Evolutionary conservation across 2,329 filamentous ascomycete species (phyloP).

Genomic region (Fusarium sp.): DNA sequence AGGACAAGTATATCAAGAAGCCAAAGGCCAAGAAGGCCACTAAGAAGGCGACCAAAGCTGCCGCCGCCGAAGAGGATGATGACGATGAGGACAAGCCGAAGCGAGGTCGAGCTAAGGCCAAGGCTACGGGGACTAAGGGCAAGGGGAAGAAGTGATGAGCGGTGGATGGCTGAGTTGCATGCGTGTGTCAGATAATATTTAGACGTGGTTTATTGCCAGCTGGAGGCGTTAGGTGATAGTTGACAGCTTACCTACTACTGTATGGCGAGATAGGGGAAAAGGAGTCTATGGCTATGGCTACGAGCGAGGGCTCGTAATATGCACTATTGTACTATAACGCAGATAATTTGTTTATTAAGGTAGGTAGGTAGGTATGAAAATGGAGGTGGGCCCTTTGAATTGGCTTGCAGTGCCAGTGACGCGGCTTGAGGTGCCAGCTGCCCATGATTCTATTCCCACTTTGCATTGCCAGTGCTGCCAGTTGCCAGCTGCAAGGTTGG

Average conservation of each 20-base stretch:
- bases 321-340: constrained; percentile 14
- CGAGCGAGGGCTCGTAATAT: constrained; percentile 17
- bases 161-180: constrained; percentile 1
- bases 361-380: not conserved
- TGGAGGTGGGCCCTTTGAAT: not conserved
- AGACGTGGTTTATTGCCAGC: constrained; percentile 12
- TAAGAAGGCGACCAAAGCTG: constrained; percentile 58
- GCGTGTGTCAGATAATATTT: constrained; percentile 20
- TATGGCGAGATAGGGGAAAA: constrained; percentile 20
- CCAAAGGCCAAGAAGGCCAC: constrained; percentile 75
- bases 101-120: constrained; percentile 58
- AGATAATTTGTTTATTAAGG: not conserved
- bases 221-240: constrained; percentile 7
- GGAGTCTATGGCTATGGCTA: constrained; percentile 23
- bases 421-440: not conserved
- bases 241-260: constrained; percentile 1
- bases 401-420: constrained; percentile 1
- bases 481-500: not conserved
- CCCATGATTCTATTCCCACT: constrained; percentile 2
- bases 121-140: constrained; percentile 55
- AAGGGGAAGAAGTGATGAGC: constrained; percentile 60
- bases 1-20: constrained; percentile 95
- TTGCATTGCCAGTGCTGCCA: constrained; percentile 6
- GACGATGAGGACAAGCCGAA: constrained; percentile 59
- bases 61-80: constrained; percentile 60